These are phyloP conservation scores for Pyrenula massariospora DNA, from an alignment of 495 filamentous ascomycete species.

Conservation along the genomic window DNA sequence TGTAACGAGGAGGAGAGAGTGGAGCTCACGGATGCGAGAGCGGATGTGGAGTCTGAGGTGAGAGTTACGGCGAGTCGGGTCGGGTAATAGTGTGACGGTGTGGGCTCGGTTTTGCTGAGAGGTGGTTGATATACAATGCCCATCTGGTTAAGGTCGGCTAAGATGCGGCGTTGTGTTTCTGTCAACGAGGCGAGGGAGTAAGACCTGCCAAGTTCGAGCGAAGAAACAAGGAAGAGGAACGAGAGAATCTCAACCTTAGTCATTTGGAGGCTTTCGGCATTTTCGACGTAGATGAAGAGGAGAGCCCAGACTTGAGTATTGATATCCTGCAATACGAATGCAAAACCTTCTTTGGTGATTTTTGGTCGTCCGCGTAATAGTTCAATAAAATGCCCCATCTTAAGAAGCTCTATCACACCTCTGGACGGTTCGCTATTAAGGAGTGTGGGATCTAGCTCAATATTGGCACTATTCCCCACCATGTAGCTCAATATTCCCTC, in stretches of 20 bases:
- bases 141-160: slow-evolving; percentile 76
- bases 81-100: slow-evolving; percentile 68
- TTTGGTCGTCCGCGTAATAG: slow-evolving; percentile 37
- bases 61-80: slow-evolving; percentile 91
- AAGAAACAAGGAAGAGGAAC: slow-evolving; percentile 93
- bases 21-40: slow-evolving; percentile 30
- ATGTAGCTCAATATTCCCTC: slow-evolving; percentile 93
- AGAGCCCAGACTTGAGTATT: slow-evolving; percentile 96
- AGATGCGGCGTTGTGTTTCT: slow-evolving; percentile 70
- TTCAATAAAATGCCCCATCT: slow-evolving; percentile 70
- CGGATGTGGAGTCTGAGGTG: slow-evolving; percentile 62
- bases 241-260: slow-evolving; percentile 86
- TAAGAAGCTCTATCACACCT: slow-evolving; percentile 71
- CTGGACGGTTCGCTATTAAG: slow-evolving; percentile 49
- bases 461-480: slow-evolving; percentile 54
- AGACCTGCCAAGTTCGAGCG: slow-evolving; percentile 76
- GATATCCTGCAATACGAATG: slow-evolving; percentile 85
- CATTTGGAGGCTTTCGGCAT: slow-evolving; percentile 65
- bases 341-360: slow-evolving; percentile 88
- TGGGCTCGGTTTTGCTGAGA: slow-evolving; percentile 25
- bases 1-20: slow-evolving; percentile 22
- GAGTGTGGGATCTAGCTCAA: slow-evolving; percentile 33
- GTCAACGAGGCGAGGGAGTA: slow-evolving; percentile 75
- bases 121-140: slow-evolving; percentile 68
- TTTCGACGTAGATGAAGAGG: slow-evolving; percentile 83